Conservation (phyloP, 345 rosid genomes). For the Dipteronia sinensis region DNA sequence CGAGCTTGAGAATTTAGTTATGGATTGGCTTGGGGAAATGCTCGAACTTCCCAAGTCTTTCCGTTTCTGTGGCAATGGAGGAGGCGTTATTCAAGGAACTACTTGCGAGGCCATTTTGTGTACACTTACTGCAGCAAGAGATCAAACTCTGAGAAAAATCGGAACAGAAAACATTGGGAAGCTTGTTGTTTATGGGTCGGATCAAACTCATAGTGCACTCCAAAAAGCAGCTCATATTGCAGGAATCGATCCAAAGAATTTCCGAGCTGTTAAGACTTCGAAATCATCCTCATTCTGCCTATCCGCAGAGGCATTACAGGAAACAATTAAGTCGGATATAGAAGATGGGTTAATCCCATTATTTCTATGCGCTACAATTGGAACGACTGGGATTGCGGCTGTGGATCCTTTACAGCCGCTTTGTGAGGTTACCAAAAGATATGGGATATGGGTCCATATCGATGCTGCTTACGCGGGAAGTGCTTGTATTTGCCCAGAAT, state of each 20-base stretch:
- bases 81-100: conserved; percentile 42
- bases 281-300: conserved; percentile 26
- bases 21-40: conserved; percentile 50
- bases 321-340: conserved; percentile 22
- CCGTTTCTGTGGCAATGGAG: conserved; percentile 41
- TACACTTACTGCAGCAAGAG: conserved; percentile 41
- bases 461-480: conserved; percentile 59
- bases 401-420: conserved; percentile 37
- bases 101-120: conserved; percentile 45
- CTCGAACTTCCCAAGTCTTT: conserved; percentile 38
- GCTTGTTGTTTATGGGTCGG: conserved; percentile 45
- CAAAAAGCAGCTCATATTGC: conserved; percentile 41
- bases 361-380: conserved; percentile 40
- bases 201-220: conserved; percentile 41
- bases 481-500: conserved; percentile 61
- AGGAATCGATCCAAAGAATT: conserved; percentile 50
- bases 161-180: conserved; percentile 26
- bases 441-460: conserved; percentile 49
- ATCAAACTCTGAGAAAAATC: conserved; percentile 21
- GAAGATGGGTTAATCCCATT: conserved; percentile 32
- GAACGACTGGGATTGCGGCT: conserved; percentile 36
- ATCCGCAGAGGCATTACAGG: conserved; percentile 13
- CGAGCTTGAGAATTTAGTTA: conserved; percentile 44
- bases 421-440: conserved; percentile 9
- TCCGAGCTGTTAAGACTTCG: conserved; percentile 39